Evolutionary conservation across 2,329 filamentous ascomycete species (phyloP), one percentile per base, ranked within the genome.

Genomic region (Microdochium paspali): DNA sequence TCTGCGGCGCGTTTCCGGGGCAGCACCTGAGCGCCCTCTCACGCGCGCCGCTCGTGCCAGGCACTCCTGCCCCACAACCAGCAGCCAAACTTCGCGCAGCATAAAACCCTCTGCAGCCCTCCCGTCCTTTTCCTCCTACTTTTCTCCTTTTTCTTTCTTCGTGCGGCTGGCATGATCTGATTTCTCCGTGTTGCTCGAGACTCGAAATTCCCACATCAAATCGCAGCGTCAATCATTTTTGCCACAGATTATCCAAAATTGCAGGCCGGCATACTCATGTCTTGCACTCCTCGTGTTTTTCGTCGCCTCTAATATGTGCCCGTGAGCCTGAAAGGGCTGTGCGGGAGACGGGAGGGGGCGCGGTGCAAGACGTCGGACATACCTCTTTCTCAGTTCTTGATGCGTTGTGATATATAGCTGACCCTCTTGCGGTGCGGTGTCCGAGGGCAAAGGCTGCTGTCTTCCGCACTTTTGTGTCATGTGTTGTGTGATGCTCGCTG

Each of bases 111-210:
- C 42, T 4, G 39, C 39, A 15, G 12, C 39, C 4, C 23, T 4
- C 23, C 23, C 23, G 10, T 3, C 5, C 9, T 28, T 45, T 45
- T 44, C 18, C 20, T 24, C 2, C 12, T 39, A 49, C 35, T 60
- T 61, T 58, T 66, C 62, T 66, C 66, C 70, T 69, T 69, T n/a
- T 79, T 78, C 74, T 70, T 76, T 77, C 80, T 76, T 87, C 74
- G 84, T 90, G 85, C 85, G 85, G 85, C 84, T 72, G 82, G 81
- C 80, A 83, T 80, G 75, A 83, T 77, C 70, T 69, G 64, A 70
- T 72, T 79, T 79, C 77, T 80, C 84, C 84, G 81, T 87, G 84
- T 90, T 90, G 84, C 85, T 85, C 83, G 78, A 40, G 35, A 40
- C 23, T 40, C 35, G 10, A 9, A 7, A 40, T 21, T 3, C 18